Conservation (phyloP, 192 early-diverging fungal species). For the Coemansia sp. region DNA sequence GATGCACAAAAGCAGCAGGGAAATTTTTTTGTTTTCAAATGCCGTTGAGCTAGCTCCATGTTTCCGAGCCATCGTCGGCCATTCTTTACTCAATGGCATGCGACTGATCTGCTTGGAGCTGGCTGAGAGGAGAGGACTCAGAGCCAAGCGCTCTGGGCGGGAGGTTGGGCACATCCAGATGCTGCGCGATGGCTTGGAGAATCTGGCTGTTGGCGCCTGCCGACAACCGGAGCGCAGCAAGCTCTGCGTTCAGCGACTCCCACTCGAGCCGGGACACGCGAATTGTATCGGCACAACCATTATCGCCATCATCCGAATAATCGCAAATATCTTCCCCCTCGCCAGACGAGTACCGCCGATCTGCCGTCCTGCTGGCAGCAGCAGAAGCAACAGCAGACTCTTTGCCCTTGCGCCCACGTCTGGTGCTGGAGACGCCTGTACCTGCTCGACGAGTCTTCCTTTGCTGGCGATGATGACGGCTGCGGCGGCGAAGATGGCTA, state of each 20-base stretch:
- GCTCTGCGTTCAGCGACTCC: slow-evolving; percentile 40
- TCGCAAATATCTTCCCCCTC: neutral
- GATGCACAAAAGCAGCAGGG: too few relatives aligned
- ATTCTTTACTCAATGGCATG: neutral
- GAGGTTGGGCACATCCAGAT: slow-evolving; percentile 18
- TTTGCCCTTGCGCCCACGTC: slow-evolving; percentile 19
- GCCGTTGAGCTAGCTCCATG: too few relatives aligned
- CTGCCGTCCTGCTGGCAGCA: neutral
- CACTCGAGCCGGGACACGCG: slow-evolving; percentile 35
- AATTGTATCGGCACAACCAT: neutral
- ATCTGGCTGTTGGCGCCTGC: slow-evolving; percentile 26
- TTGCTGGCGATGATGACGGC: neutral
- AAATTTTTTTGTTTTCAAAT: too few relatives aligned
- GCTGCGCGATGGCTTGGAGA: slow-evolving; percentile 37
- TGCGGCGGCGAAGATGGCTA: neutral
- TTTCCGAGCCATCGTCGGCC: neutral
- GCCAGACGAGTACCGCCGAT: neutral
- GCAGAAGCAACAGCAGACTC: neutral
- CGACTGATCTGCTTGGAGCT: neutral
- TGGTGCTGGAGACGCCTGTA: neutral
- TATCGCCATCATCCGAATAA: neutral
- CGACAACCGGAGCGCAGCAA: slow-evolving; percentile 25
- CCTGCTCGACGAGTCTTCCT: neutral
- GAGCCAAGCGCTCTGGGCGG: neutral
- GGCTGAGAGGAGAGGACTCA: neutral